phyloP scores from a whole-genome alignment of 768 basidiomycete genomes.

The Suillus occidentalis region DNA sequence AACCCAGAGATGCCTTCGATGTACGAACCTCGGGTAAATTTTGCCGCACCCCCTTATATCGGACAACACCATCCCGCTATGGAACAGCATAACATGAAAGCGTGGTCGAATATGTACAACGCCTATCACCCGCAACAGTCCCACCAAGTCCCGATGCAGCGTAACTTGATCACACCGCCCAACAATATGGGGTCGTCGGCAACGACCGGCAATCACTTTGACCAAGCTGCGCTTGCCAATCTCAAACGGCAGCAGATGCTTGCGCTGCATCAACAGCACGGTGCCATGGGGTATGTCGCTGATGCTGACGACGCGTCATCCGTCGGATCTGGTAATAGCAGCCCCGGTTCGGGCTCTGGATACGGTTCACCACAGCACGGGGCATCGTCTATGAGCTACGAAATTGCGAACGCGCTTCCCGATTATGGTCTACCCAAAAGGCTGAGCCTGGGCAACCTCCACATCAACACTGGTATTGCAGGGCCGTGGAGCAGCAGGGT shows the following conservation, averaged over 20 bases:
- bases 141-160: constrained; percentile 29
- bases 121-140: constrained; percentile 23
- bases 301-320: constrained; percentile 42
- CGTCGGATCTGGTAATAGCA: constrained; percentile 36
- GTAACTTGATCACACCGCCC: constrained; percentile 43
- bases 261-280: constrained; percentile 30
- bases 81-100: constrained; percentile 20
- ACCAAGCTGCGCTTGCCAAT: constrained; percentile 28
- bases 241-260: constrained; percentile 31
- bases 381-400: constrained; percentile 34
- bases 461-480: constrained; percentile 26
- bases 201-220: constrained; percentile 12
- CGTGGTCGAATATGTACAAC: constrained; percentile 33
- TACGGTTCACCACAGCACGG: constrained; percentile 32
- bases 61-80: constrained; percentile 19
- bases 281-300: constrained; percentile 23
- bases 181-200: constrained; percentile 21
- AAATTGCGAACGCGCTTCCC: constrained; percentile 32
- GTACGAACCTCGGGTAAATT: constrained; percentile 44
- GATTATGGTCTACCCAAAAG: constrained; percentile 27
- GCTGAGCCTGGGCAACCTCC: constrained; percentile 21
- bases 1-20: constrained; percentile 50
- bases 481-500: constrained; percentile 26
- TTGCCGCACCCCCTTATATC: constrained; percentile 18
- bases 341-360: constrained; percentile 32